Conservation (phyloP, 169 alveolate genomes). For the Cryptosporidium viatorum region DNA sequence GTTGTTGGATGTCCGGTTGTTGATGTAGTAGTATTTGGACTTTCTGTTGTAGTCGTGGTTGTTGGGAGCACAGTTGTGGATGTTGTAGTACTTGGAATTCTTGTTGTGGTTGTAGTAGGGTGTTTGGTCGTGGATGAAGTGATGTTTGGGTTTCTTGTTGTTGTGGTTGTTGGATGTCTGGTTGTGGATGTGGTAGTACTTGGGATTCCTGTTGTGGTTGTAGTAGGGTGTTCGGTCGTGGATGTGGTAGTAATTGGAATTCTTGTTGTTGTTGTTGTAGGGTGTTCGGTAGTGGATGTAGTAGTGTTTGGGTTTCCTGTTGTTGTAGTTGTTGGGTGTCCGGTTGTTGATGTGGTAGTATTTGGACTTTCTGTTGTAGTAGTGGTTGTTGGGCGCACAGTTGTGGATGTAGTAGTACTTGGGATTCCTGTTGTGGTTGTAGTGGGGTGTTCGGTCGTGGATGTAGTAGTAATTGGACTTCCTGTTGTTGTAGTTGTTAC, state of each 20-base stretch:
- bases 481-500: conserved; percentile 20
- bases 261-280: not conserved
- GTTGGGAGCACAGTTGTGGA: conserved; percentile 1
- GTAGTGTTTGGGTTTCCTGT: conserved; percentile 2
- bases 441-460: not conserved
- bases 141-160: not conserved
- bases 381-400: not conserved
- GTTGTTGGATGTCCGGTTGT: not conserved
- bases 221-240: not conserved
- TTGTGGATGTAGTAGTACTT: conserved; percentile 8
- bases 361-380: not conserved
- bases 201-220: not conserved
- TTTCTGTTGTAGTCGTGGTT: not conserved
- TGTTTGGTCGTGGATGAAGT: conserved; percentile 4
- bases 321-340: not conserved
- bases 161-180: not conserved
- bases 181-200: conserved; percentile 9
- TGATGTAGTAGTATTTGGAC: not conserved
- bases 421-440: conserved; percentile 1
- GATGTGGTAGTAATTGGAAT: not conserved
- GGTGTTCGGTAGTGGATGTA: not conserved
- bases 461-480: not conserved
- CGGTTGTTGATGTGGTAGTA: conserved; percentile 21
- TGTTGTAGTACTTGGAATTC: not conserved
- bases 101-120: too few relatives aligned